Conservation (phyloP, 2,329 filamentous ascomycete species). For the Epicoccum nigrum region DNA sequence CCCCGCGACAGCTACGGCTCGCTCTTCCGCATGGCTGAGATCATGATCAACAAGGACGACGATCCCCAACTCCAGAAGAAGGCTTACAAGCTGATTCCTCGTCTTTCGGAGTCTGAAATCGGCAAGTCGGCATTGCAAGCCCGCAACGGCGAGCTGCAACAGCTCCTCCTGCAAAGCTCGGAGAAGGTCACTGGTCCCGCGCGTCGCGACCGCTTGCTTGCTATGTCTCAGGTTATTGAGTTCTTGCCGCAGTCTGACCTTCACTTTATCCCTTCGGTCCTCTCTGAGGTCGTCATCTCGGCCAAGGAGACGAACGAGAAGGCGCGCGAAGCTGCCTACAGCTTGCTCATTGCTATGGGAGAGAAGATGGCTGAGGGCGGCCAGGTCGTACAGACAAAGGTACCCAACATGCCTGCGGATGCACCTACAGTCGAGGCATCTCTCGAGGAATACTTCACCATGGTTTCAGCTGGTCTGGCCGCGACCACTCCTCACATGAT, state of each 20-base stretch:
- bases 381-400: conserved; percentile 81
- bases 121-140: conserved; percentile 78
- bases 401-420: conserved; percentile 83
- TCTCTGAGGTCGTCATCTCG: conserved; percentile 93
- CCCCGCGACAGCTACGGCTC: conserved; percentile 82
- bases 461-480: conserved; percentile 94
- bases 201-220: conserved; percentile 81
- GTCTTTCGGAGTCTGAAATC: conserved; percentile 79
- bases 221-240: conserved; percentile 79
- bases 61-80: conserved; percentile 98
- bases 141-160: conserved; percentile 78
- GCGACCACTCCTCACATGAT: conserved; percentile 97
- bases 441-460: conserved; percentile 95
- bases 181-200: conserved; percentile 88
- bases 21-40: conserved; percentile 84
- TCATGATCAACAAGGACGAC: conserved; percentile 78
- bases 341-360: conserved; percentile 86
- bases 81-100: conserved; percentile 95
- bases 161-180: conserved; percentile 77
- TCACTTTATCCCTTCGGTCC: conserved; percentile 89
- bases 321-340: conserved; percentile 86
- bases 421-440: conserved; percentile 78
- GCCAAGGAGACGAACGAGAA: conserved; percentile 98
- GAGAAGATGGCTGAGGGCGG: conserved; percentile 78
- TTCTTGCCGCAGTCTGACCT: conserved; percentile 78